Evolutionary conservation across 192 early-diverging fungal genomes (phyloP).

Genomic region (Linnemannia hyalina): DNA sequence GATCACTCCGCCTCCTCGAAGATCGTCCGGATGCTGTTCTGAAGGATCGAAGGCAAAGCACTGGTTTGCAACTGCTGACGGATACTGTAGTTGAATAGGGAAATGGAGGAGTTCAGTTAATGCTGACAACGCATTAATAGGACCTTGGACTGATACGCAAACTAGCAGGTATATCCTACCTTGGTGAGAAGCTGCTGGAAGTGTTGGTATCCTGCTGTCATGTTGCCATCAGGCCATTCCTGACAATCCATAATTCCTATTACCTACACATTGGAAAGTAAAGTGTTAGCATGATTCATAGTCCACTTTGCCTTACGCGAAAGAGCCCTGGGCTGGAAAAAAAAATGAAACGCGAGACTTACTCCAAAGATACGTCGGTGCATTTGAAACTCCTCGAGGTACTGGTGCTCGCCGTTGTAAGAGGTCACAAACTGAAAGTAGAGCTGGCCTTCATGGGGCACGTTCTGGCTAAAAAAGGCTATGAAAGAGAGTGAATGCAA

Average conservation of each 20-base stretch:
- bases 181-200: constrained; percentile 72
- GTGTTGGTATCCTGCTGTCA: constrained; percentile 70
- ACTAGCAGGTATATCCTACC: constrained; percentile 57
- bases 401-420: constrained; percentile 76
- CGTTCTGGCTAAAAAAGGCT: constrained; percentile 71
- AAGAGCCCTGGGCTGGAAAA: neutral
- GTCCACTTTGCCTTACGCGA: neutral
- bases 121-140: neutral
- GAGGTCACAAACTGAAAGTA: constrained; percentile 80
- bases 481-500: neutral
- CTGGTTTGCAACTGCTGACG: constrained; percentile 73
- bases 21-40: constrained; percentile 79
- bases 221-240: constrained; percentile 68
- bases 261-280: constrained; percentile 61
- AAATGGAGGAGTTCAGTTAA: neutral
- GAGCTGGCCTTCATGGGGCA: constrained; percentile 75
- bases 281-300: constrained; percentile 2
- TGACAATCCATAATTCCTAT: constrained; percentile 88
- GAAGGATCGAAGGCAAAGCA: constrained; percentile 89
- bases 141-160: too few relatives aligned
- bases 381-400: constrained; percentile 82
- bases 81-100: constrained; percentile 64
- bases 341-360: constrained; percentile 9
- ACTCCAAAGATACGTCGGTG: constrained; percentile 82
- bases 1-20: constrained; percentile 72